Percentiles rank a stretch among this genome's conserved stretches.
Evolutionary conservation across 768 basidiomycete genomes (phyloP).

Genomic region (Lentinula aciculospora): DNA sequence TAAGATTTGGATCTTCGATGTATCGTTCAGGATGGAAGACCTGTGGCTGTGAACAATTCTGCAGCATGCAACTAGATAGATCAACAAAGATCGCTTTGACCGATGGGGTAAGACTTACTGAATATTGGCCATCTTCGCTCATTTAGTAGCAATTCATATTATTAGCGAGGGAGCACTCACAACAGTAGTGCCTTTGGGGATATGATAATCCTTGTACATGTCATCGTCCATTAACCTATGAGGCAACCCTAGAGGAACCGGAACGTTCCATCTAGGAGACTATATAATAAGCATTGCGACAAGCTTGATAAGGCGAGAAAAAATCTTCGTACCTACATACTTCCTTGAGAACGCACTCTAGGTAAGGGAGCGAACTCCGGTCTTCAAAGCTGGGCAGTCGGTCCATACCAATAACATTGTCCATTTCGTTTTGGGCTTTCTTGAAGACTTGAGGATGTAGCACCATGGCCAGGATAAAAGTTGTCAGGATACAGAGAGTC

Average conservation of each 20-base stretch:
- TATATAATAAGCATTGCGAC: neutral
- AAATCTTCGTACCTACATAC: slow-evolving; percentile 31
- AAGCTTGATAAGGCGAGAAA: neutral
- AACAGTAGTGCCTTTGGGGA: slow-evolving; percentile 40
- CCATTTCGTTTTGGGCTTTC: slow-evolving; percentile 47
- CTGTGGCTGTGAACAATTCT: slow-evolving; percentile 39
- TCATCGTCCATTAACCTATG: slow-evolving; percentile 49
- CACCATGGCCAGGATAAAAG: slow-evolving; percentile 51
- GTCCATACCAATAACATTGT: slow-evolving; percentile 35
- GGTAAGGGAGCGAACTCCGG: slow-evolving; percentile 39
- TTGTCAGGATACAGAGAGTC: slow-evolving; percentile 45
- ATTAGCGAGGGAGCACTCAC: neutral
- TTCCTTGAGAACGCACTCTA: slow-evolving; percentile 43
- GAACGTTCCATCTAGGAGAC: slow-evolving; percentile 37
- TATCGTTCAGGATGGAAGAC: slow-evolving; percentile 48
- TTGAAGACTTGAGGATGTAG: slow-evolving; percentile 43
- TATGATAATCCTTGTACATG: slow-evolving; percentile 37
- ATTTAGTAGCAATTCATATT: slow-evolving; percentile 23
- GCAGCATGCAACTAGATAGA: slow-evolving; percentile 32
- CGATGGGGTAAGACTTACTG: slow-evolving; percentile 5
- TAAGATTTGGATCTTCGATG: slow-evolving; percentile 28
- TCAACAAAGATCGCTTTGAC: neutral
- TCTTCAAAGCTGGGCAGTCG: slow-evolving; percentile 43
- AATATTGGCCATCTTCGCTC: slow-evolving; percentile 6
- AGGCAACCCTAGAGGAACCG: slow-evolving; percentile 45